These are phyloP conservation scores for Trypanosoma mega DNA, from an alignment of 208 protist species.

Conservation along the genomic window DNA sequence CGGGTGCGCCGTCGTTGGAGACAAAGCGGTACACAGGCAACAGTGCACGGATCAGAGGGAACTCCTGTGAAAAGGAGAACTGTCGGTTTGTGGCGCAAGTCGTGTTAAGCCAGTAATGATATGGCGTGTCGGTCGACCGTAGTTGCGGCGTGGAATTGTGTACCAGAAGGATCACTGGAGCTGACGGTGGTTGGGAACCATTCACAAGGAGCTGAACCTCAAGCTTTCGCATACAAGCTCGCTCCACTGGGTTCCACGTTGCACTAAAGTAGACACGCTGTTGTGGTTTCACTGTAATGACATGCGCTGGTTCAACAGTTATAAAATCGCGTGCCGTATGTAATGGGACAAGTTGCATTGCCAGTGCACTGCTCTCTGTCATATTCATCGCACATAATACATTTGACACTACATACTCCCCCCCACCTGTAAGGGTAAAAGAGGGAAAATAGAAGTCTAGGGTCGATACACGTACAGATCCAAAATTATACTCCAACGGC, in stretches of 20 bases:
- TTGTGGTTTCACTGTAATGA: constrained; percentile 84
- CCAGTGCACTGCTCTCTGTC: constrained; percentile 77
- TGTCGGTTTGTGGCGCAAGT: constrained; percentile 74
- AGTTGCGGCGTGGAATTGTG: constrained; percentile 70
- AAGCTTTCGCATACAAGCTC: constrained; percentile 60
- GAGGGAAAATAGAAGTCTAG: constrained; percentile 85
- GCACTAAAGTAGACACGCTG: constrained; percentile 86
- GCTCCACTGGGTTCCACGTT: constrained; percentile 62
- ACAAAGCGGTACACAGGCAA: constrained; percentile 80
- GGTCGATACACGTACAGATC: constrained; percentile 78
- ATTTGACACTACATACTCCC: constrained; percentile 85
- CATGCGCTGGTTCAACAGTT: constrained; percentile 58
- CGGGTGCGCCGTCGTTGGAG: constrained; percentile 26
- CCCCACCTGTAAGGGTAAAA: constrained; percentile 63
- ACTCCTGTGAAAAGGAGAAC: constrained; percentile 74
- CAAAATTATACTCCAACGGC: constrained; percentile 86
- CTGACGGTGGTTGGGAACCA: constrained; percentile 64
- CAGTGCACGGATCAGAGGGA: constrained; percentile 64
- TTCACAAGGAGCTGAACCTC: constrained; percentile 78
- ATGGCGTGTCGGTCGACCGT: constrained; percentile 57
- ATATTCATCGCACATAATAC: constrained; percentile 88
- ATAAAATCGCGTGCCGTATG: constrained; percentile 58
- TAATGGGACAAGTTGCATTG: constrained; percentile 83
- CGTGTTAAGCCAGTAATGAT: constrained; percentile 89
- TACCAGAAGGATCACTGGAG: constrained; percentile 72